phyloP scores from a whole-genome alignment of 2,329 filamentous ascomycete species.

The Cytospora piceicola region DNA sequence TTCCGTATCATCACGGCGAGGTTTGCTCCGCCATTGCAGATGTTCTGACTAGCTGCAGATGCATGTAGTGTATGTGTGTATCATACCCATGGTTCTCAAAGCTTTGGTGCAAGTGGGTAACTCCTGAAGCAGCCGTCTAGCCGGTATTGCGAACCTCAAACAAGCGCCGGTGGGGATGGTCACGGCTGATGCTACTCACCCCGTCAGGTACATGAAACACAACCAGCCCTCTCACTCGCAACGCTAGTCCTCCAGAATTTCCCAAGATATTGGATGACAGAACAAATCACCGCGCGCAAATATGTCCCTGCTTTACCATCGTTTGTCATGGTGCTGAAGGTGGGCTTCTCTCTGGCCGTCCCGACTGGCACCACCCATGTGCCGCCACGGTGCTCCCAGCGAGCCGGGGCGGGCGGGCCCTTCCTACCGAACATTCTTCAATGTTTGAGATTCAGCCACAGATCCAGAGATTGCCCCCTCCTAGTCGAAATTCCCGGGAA shows the following conservation, averaged over 20 bases:
- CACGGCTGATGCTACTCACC: constrained; percentile 22
- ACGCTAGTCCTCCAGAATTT: constrained; percentile 20
- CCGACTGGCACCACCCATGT: constrained; percentile 24
- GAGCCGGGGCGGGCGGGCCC: constrained; percentile 15
- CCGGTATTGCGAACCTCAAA: constrained; percentile 22
- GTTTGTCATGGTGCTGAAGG: constrained; percentile 20
- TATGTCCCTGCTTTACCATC: constrained; percentile 8
- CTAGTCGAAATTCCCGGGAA: constrained; percentile 10
- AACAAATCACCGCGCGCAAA: constrained; percentile 13
- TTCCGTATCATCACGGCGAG: constrained; percentile 3
- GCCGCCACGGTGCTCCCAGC: constrained; percentile 8
- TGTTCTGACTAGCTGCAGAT: constrained; percentile 19
- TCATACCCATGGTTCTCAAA: constrained; percentile 14
- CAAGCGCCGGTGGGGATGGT: constrained; percentile 27
- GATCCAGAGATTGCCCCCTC: constrained; percentile 9
- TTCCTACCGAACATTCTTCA: constrained; percentile 12
- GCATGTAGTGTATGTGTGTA: no score
- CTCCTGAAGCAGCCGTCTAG: constrained; percentile 15
- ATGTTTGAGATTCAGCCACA: constrained; percentile 19
- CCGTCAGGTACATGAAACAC: constrained; percentile 32
- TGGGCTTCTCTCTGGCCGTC: constrained; percentile 16
- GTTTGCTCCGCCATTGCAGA: constrained; percentile 17
- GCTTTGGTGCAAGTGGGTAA: constrained; percentile 9
- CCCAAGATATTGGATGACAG: constrained; percentile 13
- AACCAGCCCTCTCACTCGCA: constrained; percentile 26